Evolutionary conservation across 208 protist genomes (phyloP).

Genomic region (Leishmania tarentolae): DNA sequence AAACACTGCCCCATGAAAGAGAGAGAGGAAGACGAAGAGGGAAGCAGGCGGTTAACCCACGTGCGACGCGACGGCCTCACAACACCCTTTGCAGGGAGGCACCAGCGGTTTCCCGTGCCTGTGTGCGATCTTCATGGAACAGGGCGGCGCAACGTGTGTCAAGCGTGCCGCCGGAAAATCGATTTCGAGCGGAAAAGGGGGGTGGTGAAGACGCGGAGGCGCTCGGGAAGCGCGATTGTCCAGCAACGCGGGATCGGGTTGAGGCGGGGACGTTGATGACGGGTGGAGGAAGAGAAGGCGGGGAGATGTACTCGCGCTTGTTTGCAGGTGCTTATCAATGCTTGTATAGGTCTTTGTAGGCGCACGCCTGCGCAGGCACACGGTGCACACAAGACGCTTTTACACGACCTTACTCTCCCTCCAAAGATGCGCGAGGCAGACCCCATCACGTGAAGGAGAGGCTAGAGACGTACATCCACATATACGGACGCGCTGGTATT

Average conservation of each 20-base stretch:
- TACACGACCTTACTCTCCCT: too few species aligned
- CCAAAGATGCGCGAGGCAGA: too few species aligned
- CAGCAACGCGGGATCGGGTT: too few species aligned
- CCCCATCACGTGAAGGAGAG: too few species aligned
- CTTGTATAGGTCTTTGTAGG: too few species aligned
- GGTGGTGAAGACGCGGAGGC: too few species aligned
- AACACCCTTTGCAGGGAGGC: background rate
- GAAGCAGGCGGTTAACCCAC: too few species aligned
- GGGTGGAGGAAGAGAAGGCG: too few species aligned
- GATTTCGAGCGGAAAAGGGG: background rate
- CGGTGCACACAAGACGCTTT: background rate
- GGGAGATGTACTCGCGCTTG: too few species aligned
- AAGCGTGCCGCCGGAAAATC: background rate
- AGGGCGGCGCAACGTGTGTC: background rate
- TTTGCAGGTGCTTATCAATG: background rate
- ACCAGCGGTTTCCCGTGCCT: background rate
- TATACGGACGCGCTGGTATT: background rate
- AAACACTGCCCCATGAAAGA: background rate
- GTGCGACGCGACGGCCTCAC: background rate
- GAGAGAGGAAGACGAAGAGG: background rate
- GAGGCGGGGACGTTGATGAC: too few species aligned
- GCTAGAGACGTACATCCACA: background rate
- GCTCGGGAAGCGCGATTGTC: too few species aligned
- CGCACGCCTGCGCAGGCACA: background rate
- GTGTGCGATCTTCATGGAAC: background rate